Evolutionary conservation across 345 rosid species (phyloP).

Genomic region (Anacardium occidentale): DNA sequence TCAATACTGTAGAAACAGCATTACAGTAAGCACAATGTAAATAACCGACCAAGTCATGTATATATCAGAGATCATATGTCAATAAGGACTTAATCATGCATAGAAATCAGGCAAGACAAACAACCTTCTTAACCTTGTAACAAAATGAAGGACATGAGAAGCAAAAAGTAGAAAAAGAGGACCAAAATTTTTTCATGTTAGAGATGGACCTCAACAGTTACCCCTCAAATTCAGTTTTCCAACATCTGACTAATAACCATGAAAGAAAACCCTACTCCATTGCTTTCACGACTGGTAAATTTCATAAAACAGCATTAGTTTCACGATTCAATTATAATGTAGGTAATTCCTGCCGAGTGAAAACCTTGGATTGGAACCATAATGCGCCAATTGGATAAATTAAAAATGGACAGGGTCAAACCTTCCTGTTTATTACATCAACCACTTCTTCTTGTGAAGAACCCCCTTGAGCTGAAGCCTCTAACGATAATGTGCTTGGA

Average conservation of each 20-base stretch:
- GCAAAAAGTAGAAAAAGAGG: background rate
- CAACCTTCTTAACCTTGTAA: background rate
- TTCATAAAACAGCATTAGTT: no score
- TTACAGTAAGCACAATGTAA: background rate
- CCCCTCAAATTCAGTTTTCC: background rate
- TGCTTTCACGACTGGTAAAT: no score
- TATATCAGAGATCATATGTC: background rate
- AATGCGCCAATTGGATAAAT: background rate
- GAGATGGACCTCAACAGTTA: background rate
- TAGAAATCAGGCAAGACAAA: background rate
- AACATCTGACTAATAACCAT: no score
- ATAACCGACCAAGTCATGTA: background rate
- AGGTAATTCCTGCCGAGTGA: background rate
- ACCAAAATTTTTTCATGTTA: background rate
- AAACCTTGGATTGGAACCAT: background rate
- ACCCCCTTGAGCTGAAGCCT: conserved; percentile 26
- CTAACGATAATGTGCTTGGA: conserved; percentile 19
- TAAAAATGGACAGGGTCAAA: conserved; percentile 15
- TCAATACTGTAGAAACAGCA: background rate
- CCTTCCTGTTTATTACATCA: conserved; percentile 27
- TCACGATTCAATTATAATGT: no score
- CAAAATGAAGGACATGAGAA: background rate
- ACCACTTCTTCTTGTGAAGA: conserved; percentile 25
- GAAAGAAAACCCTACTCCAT: no score
- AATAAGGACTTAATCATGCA: background rate